Percentiles rank a stretch among this genome's conserved stretches.
These are phyloP conservation scores for Fusarium falciforme DNA, from an alignment of 2,329 filamentous ascomycete species.

Conservation along the genomic window DNA sequence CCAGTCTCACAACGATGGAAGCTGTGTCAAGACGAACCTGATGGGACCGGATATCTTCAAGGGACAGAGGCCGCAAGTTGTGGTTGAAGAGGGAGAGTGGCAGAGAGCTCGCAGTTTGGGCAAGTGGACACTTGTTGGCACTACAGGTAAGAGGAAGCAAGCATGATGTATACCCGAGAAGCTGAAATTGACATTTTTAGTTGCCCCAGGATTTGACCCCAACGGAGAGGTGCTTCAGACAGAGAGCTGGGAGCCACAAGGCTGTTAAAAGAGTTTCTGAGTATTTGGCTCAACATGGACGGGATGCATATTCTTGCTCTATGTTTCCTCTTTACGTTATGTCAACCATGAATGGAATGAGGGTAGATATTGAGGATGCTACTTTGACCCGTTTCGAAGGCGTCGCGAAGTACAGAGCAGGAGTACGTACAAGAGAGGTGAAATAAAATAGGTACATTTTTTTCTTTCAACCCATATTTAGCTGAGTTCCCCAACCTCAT, in stretches of 20 bases:
- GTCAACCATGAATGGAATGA: not conserved
- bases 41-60: slow-evolving; percentile 13
- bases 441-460: not conserved
- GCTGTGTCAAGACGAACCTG: slow-evolving; percentile 16
- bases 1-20: slow-evolving; percentile 57
- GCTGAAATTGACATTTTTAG: slow-evolving; percentile 1
- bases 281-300: not conserved
- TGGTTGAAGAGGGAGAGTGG: slow-evolving; percentile 18
- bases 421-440: not conserved
- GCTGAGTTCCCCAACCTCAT: not conserved
- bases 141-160: slow-evolving; percentile 8
- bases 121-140: slow-evolving; percentile 30
- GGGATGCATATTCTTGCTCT: not conserved
- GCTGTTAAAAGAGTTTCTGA: not conserved
- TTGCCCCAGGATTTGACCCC: slow-evolving; percentile 20
- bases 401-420: not conserved
- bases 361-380: not conserved
- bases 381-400: not conserved
- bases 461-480: not conserved
- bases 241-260: slow-evolving; percentile 25
- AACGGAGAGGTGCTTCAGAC: slow-evolving; percentile 14
- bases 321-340: not conserved
- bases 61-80: slow-evolving; percentile 20
- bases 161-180: accelerated
- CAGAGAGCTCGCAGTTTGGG: slow-evolving; percentile 16